These are phyloP conservation scores for Trichoderma reesei DNA, from an alignment of 495 filamentous ascomycete species.

Conservation along the genomic window DNA sequence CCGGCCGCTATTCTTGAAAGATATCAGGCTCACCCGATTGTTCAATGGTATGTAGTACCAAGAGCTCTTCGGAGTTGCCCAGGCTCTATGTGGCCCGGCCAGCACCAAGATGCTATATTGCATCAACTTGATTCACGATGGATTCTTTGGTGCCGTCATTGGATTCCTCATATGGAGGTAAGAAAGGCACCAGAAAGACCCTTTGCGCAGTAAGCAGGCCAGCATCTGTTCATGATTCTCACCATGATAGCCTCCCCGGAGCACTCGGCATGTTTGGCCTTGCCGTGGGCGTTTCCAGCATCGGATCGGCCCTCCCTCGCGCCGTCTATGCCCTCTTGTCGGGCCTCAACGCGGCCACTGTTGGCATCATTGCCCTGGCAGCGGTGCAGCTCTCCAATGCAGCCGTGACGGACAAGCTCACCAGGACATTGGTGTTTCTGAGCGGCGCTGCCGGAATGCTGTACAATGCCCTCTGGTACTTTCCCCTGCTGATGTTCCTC, in stretches of 20 bases:
- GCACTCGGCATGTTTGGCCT: constrained; percentile 70
- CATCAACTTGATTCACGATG: constrained; percentile 57
- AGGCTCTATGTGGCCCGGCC: constrained; percentile 64
- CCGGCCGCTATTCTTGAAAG: background rate
- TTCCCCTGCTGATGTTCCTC: constrained; percentile 57
- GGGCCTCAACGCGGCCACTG: constrained; percentile 67
- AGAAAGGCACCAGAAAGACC: constrained; percentile 8
- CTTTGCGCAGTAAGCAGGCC: background rate
- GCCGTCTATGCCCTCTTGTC: constrained; percentile 67
- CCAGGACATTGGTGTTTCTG: constrained; percentile 58
- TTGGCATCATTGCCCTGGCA: constrained; percentile 70
- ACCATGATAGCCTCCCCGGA: constrained; percentile 49
- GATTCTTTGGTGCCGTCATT: constrained; percentile 50
- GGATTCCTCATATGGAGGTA: constrained; percentile 64
- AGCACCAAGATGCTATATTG: constrained; percentile 76
- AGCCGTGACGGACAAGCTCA: constrained; percentile 63
- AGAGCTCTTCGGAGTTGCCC: constrained; percentile 71
- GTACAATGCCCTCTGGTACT: constrained; percentile 77
- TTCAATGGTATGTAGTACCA: constrained; percentile 52
- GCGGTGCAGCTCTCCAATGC: constrained; percentile 65
- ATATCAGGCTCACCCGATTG: background rate
- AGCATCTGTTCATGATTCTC: background rate
- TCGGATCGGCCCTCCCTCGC: constrained; percentile 49
- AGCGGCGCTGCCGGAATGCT: constrained; percentile 58
- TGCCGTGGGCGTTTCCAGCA: constrained; percentile 54